phyloP scores from a whole-genome alignment of 371 early-diverging fungal genomes.

The Syncephalis fuscata region DNA sequence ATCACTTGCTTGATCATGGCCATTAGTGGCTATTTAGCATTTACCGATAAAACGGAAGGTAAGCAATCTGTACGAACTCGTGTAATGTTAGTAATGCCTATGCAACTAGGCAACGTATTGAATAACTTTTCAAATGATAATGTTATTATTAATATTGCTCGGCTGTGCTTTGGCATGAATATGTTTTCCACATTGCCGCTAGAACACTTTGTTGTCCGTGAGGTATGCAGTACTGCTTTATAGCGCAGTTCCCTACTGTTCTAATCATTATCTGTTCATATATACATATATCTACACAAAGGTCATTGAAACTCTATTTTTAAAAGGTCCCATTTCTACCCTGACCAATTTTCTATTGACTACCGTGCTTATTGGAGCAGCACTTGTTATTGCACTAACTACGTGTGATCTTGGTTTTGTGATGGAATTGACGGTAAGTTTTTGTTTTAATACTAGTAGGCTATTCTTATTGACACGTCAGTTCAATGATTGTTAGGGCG shows the following conservation, averaged over 20 bases:
- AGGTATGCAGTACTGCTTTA: slow-evolving; percentile 22
- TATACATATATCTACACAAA: slow-evolving; percentile 6
- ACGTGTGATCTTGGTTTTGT: slow-evolving; percentile 59
- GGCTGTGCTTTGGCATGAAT: slow-evolving; percentile 62
- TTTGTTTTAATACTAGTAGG: too few species aligned
- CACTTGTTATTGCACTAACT: slow-evolving; percentile 36
- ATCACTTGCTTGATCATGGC: slow-evolving; percentile 44
- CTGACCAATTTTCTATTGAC: slow-evolving; percentile 41
- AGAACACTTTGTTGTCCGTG: slow-evolving; percentile 62
- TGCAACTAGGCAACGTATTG: slow-evolving; percentile 43
- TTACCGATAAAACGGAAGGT: slow-evolving; percentile 57
- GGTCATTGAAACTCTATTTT: slow-evolving; percentile 43
- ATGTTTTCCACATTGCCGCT: slow-evolving; percentile 69
- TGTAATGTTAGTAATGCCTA: too few species aligned
- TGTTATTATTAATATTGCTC: slow-evolving; percentile 56
- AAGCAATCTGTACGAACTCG: slow-evolving; percentile 2
- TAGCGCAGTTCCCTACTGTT: too few species aligned
- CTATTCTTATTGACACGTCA: too few species aligned
- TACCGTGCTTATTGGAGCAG: slow-evolving; percentile 28
- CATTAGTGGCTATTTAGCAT: slow-evolving; percentile 40
- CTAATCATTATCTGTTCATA: neutral
- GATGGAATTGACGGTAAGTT: slow-evolving; percentile 56
- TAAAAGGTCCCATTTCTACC: slow-evolving; percentile 25
- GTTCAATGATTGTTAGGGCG: slow-evolving; percentile 14
- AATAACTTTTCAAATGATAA: slow-evolving; percentile 62